Evolutionary conservation across 257 asterid species (phyloP).

Genomic region (Solanum virginianum): DNA sequence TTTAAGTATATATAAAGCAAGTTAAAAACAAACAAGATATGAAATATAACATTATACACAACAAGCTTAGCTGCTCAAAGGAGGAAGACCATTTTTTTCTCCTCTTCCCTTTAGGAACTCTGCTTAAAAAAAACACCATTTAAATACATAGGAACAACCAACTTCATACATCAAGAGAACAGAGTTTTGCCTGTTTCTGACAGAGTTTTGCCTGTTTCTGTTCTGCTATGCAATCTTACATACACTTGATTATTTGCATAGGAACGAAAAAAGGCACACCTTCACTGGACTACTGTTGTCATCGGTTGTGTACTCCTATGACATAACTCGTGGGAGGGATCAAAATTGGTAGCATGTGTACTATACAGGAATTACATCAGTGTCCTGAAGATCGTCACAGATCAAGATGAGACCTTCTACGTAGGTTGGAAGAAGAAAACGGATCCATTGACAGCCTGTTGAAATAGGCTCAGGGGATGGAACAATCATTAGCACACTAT

Average conservation of each 20-base stretch:
- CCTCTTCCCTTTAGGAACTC: neutral
- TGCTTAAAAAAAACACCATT: neutral
- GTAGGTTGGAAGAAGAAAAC: slow-evolving; percentile 64
- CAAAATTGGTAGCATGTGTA: neutral
- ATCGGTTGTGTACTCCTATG: neutral
- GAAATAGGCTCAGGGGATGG: slow-evolving; percentile 63
- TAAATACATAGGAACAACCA: neutral
- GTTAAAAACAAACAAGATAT: neutral
- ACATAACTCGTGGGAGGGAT: neutral
- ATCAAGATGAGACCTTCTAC: slow-evolving; percentile 58
- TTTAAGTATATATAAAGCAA: neutral
- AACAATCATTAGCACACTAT: slow-evolving; percentile 67
- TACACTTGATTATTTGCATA: neutral
- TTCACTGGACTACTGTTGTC: neutral
- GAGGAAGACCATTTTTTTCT: neutral
- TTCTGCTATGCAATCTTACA: slow-evolving; percentile 2
- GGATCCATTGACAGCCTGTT: slow-evolving; percentile 59
- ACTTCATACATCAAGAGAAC: neutral
- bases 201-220: neutral
- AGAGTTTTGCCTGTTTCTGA: neutral
- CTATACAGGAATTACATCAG: slow-evolving; percentile 64
- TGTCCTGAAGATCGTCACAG: slow-evolving; percentile 35
- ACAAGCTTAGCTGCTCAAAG: neutral
- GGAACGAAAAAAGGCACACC: neutral
- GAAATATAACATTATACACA: neutral